A percentile compares a stretch with the other conserved stretches of the same genome.
Evolutionary conservation across 2,329 filamentous ascomycete genomes (phyloP).

Genomic region (Zalaria sp.): DNA sequence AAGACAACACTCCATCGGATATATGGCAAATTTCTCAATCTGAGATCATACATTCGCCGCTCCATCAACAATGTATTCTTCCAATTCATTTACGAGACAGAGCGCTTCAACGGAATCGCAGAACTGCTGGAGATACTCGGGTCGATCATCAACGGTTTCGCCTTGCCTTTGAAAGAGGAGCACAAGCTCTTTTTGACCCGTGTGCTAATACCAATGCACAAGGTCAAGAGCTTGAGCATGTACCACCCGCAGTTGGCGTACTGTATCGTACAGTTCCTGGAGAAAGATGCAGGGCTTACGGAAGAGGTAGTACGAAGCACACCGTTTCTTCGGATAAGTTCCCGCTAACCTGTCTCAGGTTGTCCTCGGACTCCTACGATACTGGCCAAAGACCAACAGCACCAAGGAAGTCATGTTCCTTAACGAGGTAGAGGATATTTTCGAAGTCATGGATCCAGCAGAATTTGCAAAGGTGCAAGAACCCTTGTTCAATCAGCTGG

Average conservation of each 20-base stretch:
- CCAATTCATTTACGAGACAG: slow-evolving; percentile 97
- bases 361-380: slow-evolving; percentile 82
- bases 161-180: slow-evolving; percentile 90
- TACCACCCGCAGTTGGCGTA: slow-evolving; percentile 97
- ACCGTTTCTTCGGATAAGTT: background rate
- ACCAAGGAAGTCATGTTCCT: slow-evolving; percentile 99
- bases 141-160: slow-evolving; percentile 98
- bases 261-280: slow-evolving; percentile 96
- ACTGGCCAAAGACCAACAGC: slow-evolving; percentile 99
- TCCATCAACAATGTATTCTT: slow-evolving; percentile 99
- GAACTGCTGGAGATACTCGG: slow-evolving; percentile 93
- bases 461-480: slow-evolving; percentile 99
- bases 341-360: slow-evolving; percentile 41
- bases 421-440: slow-evolving; percentile 98
- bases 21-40: slow-evolving; percentile 96
- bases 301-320: slow-evolving; percentile 58
- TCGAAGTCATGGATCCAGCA: slow-evolving; percentile 97
- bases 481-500: slow-evolving; percentile 89
- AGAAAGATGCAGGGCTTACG: slow-evolving; percentile 92
- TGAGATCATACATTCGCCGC: slow-evolving; percentile 89
- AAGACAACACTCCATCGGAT: slow-evolving; percentile 97
- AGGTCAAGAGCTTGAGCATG: slow-evolving; percentile 99
- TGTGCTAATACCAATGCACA: slow-evolving; percentile 86
- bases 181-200: slow-evolving; percentile 96
- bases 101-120: slow-evolving; percentile 95